Conservation (phyloP, 1,284 basidiomycete genomes). For the Mycena citricolor region DNA sequence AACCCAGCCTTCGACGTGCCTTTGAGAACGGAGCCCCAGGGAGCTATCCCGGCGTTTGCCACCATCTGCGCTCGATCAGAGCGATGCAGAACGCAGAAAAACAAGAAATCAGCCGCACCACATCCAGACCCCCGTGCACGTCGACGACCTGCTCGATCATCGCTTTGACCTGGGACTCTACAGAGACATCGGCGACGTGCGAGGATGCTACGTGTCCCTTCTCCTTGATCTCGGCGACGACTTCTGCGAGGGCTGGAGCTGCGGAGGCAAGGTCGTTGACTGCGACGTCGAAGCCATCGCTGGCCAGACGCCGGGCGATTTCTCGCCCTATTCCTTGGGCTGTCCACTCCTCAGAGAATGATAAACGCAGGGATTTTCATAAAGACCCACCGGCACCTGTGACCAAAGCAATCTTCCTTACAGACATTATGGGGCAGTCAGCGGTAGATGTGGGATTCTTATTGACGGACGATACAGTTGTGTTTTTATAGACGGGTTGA, state of each 20-base stretch:
- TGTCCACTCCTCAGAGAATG: too few species aligned
- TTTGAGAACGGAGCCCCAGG: constrained; percentile 3
- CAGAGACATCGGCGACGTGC: constrained; percentile 19
- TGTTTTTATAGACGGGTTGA: too few species aligned
- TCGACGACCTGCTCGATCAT: constrained; percentile 21
- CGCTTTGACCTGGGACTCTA: constrained; percentile 20
- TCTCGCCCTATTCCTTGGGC: constrained; percentile 42
- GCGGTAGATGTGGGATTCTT: too few species aligned
- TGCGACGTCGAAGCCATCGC: constrained; percentile 42
- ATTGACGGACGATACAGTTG: too few species aligned
- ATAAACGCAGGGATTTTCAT: too few species aligned
- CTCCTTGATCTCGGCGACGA: constrained; percentile 32
- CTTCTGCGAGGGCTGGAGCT: constrained; percentile 26
- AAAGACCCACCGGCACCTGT: too few species aligned
- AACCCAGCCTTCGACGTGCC: neutral
- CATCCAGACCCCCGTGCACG: constrained; percentile 19
- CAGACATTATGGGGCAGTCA: too few species aligned
- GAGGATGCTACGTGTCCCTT: constrained; percentile 27
- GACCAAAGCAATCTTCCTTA: too few species aligned
- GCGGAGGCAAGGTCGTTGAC: constrained; percentile 38
- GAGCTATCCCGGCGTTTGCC: constrained; percentile 10
- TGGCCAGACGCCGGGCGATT: constrained; percentile 41
- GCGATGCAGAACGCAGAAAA: neutral
- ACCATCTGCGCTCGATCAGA: constrained; percentile 8
- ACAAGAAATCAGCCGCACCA: constrained; percentile 13